Evolutionary conservation across 768 basidiomycete species (phyloP).

Genomic region (Psilocybe sp.): DNA sequence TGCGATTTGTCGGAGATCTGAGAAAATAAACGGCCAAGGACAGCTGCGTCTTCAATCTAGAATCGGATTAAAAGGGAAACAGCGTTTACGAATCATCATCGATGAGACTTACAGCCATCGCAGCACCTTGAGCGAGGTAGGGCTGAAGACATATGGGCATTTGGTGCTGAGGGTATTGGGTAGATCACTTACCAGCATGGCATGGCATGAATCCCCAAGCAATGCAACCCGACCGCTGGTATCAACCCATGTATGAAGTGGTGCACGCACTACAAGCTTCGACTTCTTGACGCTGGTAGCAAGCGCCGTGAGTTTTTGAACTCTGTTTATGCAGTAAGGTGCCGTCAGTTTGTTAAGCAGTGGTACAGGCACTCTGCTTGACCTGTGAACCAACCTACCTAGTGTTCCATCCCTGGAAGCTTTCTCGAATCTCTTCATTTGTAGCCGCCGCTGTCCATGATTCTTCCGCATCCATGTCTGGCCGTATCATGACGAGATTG

Average conservation of each 20-base stretch:
- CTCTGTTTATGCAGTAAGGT: too few species aligned
- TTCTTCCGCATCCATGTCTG: constrained; percentile 36
- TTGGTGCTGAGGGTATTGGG: too few species aligned
- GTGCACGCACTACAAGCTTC: constrained; percentile 46
- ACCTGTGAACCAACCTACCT: constrained; percentile 23
- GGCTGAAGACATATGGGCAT: constrained; percentile 29
- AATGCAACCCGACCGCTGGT: constrained; percentile 37
- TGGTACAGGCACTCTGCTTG: background rate
- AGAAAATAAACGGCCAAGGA: too few species aligned
- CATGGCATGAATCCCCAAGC: constrained; percentile 56
- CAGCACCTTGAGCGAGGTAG: constrained; percentile 53
- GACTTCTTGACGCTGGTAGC: constrained; percentile 44
- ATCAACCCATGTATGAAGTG: constrained; percentile 50
- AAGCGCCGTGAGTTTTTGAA: constrained; percentile 37
- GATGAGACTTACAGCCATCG: too few species aligned
- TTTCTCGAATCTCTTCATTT: constrained; percentile 42
- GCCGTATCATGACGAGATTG: constrained; percentile 42
- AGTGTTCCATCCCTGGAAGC: constrained; percentile 48
- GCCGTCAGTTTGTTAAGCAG: too few species aligned
- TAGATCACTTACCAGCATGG: constrained; percentile 45
- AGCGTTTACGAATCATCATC: too few species aligned
- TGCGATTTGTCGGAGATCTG: too few species aligned
- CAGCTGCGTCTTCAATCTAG: too few species aligned
- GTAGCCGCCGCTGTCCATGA: constrained; percentile 42
- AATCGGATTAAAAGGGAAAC: too few species aligned